phyloP scores from a whole-genome alignment of 345 rosid species.

The Punica granatum region DNA sequence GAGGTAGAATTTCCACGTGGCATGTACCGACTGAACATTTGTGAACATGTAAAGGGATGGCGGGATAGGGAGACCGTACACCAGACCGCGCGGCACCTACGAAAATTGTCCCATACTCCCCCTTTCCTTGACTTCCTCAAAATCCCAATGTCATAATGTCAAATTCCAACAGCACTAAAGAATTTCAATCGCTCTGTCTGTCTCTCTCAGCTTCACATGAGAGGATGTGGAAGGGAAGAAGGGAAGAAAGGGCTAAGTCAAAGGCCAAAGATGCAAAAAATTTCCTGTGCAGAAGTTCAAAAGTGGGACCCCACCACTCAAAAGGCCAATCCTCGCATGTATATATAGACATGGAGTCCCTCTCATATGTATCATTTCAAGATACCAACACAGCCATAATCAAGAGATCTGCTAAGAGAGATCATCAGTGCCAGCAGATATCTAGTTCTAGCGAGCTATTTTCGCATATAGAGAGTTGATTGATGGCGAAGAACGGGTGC shows the following conservation, averaged over 20 bases:
- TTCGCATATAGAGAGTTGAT: not conserved
- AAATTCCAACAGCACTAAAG: constrained; percentile 2
- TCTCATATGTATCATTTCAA: not conserved
- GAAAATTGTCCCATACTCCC: not conserved
- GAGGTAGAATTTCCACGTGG: too few relatives aligned
- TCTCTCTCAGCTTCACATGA: too few relatives aligned
- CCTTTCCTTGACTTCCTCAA: constrained; percentile 1
- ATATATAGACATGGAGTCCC: not conserved
- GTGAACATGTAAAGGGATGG: not conserved
- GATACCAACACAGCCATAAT: not conserved
- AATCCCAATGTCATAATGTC: not conserved
- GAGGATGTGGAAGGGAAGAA: too few relatives aligned
- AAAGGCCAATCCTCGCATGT: not conserved
- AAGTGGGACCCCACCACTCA: not conserved
- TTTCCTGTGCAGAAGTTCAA: not conserved
- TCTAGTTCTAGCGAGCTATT: not conserved
- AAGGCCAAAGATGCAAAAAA: not conserved
- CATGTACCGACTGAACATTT: not conserved
- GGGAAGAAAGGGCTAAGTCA: not conserved
- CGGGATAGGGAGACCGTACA: not conserved
- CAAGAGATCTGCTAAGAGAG: not conserved
- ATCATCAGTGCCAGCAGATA: not conserved
- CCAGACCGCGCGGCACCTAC: not conserved
- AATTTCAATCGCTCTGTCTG: too few relatives aligned
- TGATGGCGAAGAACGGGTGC: not conserved